Base-by-base conservation (phyloP, 345 rosid genomes). In the Gossypium anomalum region DNA sequence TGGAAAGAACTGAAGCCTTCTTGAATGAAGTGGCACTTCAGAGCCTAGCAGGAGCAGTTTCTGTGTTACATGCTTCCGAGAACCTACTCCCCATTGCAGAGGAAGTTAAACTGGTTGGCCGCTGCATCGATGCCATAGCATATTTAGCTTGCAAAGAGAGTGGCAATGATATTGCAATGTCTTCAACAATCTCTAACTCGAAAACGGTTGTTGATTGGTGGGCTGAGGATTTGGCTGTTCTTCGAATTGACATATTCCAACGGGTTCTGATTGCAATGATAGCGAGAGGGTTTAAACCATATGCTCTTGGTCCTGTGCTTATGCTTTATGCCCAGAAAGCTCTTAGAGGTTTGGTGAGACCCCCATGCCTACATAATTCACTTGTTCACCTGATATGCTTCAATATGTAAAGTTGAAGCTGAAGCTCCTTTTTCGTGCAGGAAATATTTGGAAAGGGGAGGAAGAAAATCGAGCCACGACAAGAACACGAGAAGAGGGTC, bases 291-390 rank as follows among this genome's bases (percentile, higher is more conserved):
- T 89, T 89, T 77, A 89, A 89, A 74, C 98, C 89, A 62, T 87
- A 84, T 80, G 97, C 86, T 34, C 89, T 94, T 74, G 99, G 93
- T 58, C 99, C 97, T 23, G 85, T 94, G 48, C 91, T 94, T 34
- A 94, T 94, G 98, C 96, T 94, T 51, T 94, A 91, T 71, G 97
- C 97, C 10, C 97, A 92, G 78, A 94, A 89, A 79, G 88, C 97
- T 56, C 93, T 94, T 22, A 88, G 99, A 82, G 98, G 98, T 58
- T 84, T 94, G 98, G 98, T 94, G 83, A 89, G 98, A 76, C 78
- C 68, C 66, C 79, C 65, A 61, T 77, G 51, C 82, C 64, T 64
- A 74, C 17, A 74, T 69, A 63, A 60, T 29, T 75, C n/a, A 49
- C 2, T 73, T 71, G 20, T 70, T 67, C 71, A 38, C 22, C 41